phyloP scores from a whole-genome alignment of 306 rosid genomes.

The Lathyrus sativus region DNA sequence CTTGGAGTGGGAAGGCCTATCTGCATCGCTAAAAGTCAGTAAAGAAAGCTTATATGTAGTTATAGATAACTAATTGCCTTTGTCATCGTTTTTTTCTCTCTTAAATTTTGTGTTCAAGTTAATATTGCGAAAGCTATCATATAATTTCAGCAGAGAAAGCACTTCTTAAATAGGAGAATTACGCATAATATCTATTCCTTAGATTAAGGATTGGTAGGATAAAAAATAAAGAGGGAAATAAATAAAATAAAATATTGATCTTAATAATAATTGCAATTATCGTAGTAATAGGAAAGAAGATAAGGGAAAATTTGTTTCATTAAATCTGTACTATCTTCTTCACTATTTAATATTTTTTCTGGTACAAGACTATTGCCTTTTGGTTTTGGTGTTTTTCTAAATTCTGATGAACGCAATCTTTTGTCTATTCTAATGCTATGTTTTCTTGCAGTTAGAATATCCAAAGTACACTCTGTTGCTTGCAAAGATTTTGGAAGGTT shows the following conservation, averaged over 20 bases:
- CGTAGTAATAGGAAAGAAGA: neutral
- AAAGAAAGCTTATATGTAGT: slow-evolving; percentile 19
- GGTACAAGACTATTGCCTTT: slow-evolving; percentile 6
- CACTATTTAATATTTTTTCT: slow-evolving; percentile 4
- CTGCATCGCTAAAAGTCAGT: slow-evolving; percentile 72
- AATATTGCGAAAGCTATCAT: slow-evolving; percentile 6
- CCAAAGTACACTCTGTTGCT: slow-evolving; percentile 84
- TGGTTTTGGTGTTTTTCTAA: neutral
- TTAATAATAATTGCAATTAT: neutral
- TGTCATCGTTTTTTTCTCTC: slow-evolving; percentile 7
- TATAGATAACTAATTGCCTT: slow-evolving; percentile 23
- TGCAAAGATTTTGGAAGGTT: slow-evolving; percentile 81
- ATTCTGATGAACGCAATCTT: slow-evolving; percentile 2
- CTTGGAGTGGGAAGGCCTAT: slow-evolving; percentile 74
- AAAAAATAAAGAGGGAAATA: neutral
- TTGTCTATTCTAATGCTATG: slow-evolving; percentile 30
- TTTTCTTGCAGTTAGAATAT: slow-evolving; percentile 78
- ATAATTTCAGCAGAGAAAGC: neutral
- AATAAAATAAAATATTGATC: neutral
- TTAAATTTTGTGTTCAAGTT: neutral
- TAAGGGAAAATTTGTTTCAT: slow-evolving; percentile 1
- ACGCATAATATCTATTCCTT: neutral
- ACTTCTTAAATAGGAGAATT: neutral
- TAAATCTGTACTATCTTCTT: neutral
- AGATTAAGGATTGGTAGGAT: slow-evolving; percentile 7